These are phyloP conservation scores for Termitomyces sp. DNA, from an alignment of 768 basidiomycete genomes.

Conservation along the genomic window DNA sequence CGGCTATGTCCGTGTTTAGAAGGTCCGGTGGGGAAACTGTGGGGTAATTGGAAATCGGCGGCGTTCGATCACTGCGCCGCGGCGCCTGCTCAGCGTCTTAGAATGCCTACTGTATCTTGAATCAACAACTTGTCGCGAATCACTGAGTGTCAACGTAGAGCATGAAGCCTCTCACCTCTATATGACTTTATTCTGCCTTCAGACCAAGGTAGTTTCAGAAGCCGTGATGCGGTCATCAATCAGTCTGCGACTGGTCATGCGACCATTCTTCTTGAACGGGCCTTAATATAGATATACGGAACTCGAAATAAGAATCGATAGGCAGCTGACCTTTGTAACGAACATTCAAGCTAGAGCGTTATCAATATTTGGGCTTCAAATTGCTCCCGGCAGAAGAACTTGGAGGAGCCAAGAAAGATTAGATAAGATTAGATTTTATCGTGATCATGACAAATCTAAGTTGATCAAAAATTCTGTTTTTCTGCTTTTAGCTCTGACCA, in stretches of 20 bases:
- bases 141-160: not conserved
- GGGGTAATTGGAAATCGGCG: conserved; percentile 14
- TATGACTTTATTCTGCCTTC: not conserved
- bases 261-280: conserved; percentile 1
- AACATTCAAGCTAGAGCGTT: not conserved
- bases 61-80: conserved; percentile 3
- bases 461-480: too few relatives aligned
- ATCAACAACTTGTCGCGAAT: not conserved
- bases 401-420: too few relatives aligned
- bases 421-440: conserved; percentile 1
- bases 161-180: not conserved
- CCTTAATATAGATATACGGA: not conserved
- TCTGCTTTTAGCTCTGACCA: too few relatives aligned
- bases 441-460: not conserved
- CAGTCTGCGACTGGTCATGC: not conserved
- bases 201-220: not conserved
- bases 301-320: not conserved
- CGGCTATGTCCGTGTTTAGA: conserved; percentile 13
- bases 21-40: conserved; percentile 17
- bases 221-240: not conserved
- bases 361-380: not conserved
- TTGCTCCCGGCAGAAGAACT: not conserved
- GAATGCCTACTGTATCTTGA: not conserved
- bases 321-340: not conserved
- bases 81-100: not conserved